Percentiles rank a stretch among this genome's conserved stretches.
phyloP scores from a whole-genome alignment of 176 grass and related monocot species.

The Oryza officinalis region DNA sequence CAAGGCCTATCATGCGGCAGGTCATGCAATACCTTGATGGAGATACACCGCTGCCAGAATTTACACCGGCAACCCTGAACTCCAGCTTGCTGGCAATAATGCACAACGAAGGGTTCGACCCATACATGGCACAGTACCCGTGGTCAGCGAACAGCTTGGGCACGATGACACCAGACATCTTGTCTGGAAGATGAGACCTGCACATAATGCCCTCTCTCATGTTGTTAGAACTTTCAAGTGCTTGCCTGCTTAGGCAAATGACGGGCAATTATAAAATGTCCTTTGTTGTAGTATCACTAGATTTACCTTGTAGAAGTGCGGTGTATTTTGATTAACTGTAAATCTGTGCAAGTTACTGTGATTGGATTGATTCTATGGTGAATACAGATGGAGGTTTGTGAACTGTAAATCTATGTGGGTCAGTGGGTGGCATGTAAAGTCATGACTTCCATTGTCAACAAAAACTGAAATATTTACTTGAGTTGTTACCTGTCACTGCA shows the following conservation, averaged over 20 bases:
- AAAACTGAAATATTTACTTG: neutral
- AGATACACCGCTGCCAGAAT: constrained; percentile 10
- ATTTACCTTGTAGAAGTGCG: neutral
- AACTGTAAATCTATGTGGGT: neutral
- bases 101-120: neutral
- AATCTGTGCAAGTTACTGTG: neutral
- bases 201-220: neutral
- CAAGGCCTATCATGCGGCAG: constrained; percentile 39
- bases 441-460: neutral
- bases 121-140: neutral
- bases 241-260: neutral
- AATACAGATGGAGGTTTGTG: neutral
- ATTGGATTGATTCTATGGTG: neutral
- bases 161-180: constrained; percentile 1
- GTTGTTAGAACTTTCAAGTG: neutral
- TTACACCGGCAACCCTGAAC: neutral
- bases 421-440: neutral
- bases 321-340: neutral
- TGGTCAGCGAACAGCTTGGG: constrained; percentile 7
- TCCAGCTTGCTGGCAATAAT: neutral
- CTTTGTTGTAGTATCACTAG: neutral
- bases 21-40: constrained; percentile 47
- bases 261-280: too few relatives aligned
- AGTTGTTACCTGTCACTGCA: neutral
- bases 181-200: neutral